These are phyloP conservation scores for Hippophae tibetana DNA, from an alignment of 306 rosid genomes.

Conservation along the genomic window DNA sequence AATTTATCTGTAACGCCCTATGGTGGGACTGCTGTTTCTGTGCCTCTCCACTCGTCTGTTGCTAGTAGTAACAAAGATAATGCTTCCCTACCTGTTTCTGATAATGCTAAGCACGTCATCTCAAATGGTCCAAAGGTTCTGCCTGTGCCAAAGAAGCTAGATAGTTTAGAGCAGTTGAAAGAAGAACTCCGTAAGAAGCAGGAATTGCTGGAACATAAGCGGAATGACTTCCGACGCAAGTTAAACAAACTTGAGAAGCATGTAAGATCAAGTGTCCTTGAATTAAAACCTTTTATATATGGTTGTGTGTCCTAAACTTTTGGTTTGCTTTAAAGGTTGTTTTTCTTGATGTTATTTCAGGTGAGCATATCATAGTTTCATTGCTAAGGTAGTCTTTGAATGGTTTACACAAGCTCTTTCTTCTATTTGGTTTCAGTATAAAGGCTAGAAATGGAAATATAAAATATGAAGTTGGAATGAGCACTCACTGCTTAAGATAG, in stretches of 20 bases:
- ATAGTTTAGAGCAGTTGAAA: constrained; percentile 65
- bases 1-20: constrained; percentile 41
- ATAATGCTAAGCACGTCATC: constrained; percentile 39
- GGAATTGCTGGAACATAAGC: constrained; percentile 89
- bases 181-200: constrained; percentile 95
- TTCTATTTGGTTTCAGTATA: neutral
- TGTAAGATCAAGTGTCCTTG: constrained; percentile 31
- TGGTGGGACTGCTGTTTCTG: constrained; percentile 42
- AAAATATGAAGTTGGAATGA: neutral
- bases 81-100: constrained; percentile 35
- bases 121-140: constrained; percentile 55
- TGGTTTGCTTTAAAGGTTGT: too few relatives aligned
- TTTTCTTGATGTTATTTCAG: too few relatives aligned
- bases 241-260: constrained; percentile 77
- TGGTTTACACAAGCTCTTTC: constrained; percentile 10
- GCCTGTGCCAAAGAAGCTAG: constrained; percentile 75
- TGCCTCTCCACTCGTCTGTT: constrained; percentile 34
- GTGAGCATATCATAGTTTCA: neutral
- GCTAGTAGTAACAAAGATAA: constrained; percentile 47
- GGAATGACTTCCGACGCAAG: constrained; percentile 69
- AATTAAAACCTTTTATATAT: constrained; percentile 3
- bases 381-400: constrained; percentile 5
- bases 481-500: neutral
- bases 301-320: too few relatives aligned
- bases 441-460: constrained; percentile 4